Base-by-base conservation (phyloP, 2,329 filamentous ascomycete species). In the Pseudogymnoascus sp. region DNA sequence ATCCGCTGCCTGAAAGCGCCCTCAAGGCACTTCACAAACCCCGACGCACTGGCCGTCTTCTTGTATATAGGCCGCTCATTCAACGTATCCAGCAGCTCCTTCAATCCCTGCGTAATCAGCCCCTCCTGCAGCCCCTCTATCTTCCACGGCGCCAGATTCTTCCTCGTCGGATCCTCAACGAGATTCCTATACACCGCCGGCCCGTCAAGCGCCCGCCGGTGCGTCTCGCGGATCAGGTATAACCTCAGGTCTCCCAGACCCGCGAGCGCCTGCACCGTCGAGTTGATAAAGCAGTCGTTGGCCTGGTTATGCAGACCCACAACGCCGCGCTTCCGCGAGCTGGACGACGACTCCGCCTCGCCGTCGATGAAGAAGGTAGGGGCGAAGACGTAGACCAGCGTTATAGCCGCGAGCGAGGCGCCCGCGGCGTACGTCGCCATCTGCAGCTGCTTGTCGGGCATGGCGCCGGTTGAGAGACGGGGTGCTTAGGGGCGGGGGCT, bases 211-310 rank as follows among this genome's bases (percentile, higher is more conserved):
- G 84, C 84, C 68, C 93, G 86, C 65, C 92, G 85, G 76, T 97
- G 91, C 36, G 90, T 88, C 77, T 97, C 93, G 68, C 91, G 85
- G 72, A 97, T 97, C 66, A 99, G 80, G 77, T 97, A 99, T 68
- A 95, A 77, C 67, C 95, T 88, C 72, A 99, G 80, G 74, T 97
- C 92, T 60, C 89, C 90, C 34, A 97, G 80, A 2, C 95, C 95
- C 12, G 95, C 93, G 46, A 99, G 82, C 6, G 91, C 92, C 78
- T 99, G 95, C 37, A 99, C 84, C 18, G 96, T 89, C 23, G 92
- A 96, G 77, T 99, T 99, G 79, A 97, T 97, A 77, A 93, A 95
- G 79, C 90, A 95, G 76, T 95, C 95, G 76, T 99, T 99, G 69
- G 93, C 95, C 7, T 91, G 87, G 76, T 99, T 99, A 62, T 82